Conservation (phyloP, 2,329 filamentous ascomycete species). For the Aspergillus pseudoglaucus region DNA sequence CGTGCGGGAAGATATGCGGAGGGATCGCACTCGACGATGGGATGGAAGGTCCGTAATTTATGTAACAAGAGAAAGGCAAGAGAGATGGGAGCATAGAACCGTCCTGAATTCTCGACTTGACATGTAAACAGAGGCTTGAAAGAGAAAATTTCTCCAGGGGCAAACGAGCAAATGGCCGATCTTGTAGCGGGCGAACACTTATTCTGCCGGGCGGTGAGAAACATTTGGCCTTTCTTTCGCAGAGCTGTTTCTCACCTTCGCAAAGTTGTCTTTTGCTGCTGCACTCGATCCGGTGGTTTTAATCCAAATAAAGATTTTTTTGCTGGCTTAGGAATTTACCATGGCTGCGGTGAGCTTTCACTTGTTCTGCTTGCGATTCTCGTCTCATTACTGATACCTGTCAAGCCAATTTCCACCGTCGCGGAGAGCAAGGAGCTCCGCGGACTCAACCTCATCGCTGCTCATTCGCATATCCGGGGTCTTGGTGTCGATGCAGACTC, state of each 20-base stretch:
- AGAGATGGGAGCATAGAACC: too few relatives aligned
- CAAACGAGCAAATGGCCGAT: background rate
- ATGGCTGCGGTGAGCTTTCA: conserved; percentile 34
- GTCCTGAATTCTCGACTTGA: too few relatives aligned
- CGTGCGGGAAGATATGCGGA: too few relatives aligned
- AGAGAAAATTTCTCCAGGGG: background rate
- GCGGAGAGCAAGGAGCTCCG: conserved; percentile 94
- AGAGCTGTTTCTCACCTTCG: background rate
- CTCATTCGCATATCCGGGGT: conserved; percentile 95
- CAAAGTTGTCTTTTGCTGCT: conserved; percentile 5
- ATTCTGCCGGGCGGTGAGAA: conserved; percentile 25
- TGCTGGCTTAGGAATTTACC: conserved; percentile 6
- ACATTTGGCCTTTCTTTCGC: conserved; percentile 7
- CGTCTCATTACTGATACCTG: conserved; percentile 8
- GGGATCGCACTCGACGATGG: too few relatives aligned
- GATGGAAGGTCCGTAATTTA: too few relatives aligned
- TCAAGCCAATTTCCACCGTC: conserved; percentile 67
- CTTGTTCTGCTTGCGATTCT: background rate
- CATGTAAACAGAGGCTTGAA: background rate
- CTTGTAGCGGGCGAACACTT: background rate
- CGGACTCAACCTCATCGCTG: conserved; percentile 93
- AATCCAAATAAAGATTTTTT: conserved; percentile 3
- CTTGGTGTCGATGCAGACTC: conserved; percentile 89
- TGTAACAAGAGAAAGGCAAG: too few relatives aligned
- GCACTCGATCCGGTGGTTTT: conserved; percentile 2